phyloP scores from a whole-genome alignment of 2,329 filamentous ascomycete species.

The Colletotrichum sp. region DNA sequence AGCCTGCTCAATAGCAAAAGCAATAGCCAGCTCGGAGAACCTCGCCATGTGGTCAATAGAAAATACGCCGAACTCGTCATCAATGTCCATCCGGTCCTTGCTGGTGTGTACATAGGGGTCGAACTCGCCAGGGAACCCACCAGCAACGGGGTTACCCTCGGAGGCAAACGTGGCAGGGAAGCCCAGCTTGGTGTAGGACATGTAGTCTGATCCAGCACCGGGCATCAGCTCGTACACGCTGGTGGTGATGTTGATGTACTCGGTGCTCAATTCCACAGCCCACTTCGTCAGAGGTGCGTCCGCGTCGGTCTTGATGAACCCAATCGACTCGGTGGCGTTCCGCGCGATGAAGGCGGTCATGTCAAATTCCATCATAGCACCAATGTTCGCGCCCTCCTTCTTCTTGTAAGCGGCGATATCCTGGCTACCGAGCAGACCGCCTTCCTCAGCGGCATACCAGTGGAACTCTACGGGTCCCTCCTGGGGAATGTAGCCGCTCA shows the following conservation, averaged over 20 bases:
- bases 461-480: constrained; percentile 70
- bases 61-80: constrained; percentile 41
- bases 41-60: constrained; percentile 45
- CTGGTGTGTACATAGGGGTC: constrained; percentile 42
- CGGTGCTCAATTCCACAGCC: constrained; percentile 35
- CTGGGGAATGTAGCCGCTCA: constrained; percentile 39
- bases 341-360: constrained; percentile 43
- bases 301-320: constrained; percentile 41
- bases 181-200: constrained; percentile 43
- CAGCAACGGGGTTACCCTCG: constrained; percentile 39
- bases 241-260: constrained; percentile 40
- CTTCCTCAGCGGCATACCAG: constrained; percentile 83
- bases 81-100: constrained; percentile 41
- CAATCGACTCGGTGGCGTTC: constrained; percentile 43
- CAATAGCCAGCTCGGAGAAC: constrained; percentile 44
- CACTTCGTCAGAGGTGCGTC: constrained; percentile 40
- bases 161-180: constrained; percentile 43
- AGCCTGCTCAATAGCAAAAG: constrained; percentile 42
- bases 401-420: constrained; percentile 73
- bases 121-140: constrained; percentile 35
- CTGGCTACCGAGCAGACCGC: constrained; percentile 66
- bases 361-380: constrained; percentile 73
- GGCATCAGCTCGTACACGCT: constrained; percentile 34
- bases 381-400: constrained; percentile 64
- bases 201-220: constrained; percentile 44